Evolutionary conservation across 208 protist genomes (phyloP), one percentile per base, ranked within the genome.

Genomic region (Naegleria gruberi): DNA sequence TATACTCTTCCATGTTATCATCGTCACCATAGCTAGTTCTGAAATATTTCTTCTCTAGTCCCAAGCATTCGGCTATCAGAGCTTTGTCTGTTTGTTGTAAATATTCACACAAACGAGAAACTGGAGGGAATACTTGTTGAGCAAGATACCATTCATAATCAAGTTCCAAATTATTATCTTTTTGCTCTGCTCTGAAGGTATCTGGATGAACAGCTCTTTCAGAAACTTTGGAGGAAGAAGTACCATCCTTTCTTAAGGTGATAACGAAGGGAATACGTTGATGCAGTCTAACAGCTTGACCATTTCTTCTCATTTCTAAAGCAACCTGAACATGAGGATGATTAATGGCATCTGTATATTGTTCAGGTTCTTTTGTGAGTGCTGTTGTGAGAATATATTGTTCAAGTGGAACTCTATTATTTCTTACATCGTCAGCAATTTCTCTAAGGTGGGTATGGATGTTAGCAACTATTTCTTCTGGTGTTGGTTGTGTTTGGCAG

Each of bases 311-410:
- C 91, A 96, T 93, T 4, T 86, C 30, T 46, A 93, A 44, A 4
- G 94, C 94, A 30, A 95, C 94, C 19, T 84, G 45, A 42, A 95
- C 96, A 89, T 99, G 98, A 10, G 98, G 98, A 91, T 97, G 98
- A 41, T 91, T 92, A 77, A 95, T 96, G 0, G 93, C 94, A 90
- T 98, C 96, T 19, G 94, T 90, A 92, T 99, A 99, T 41, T 97
- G 94, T 90, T 99, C 94, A 26, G 98, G 98, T 46, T 96, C 95
- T 93, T 99, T 99, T 26, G 97, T 98, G 17, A 99, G 93, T 45
- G 95, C 95, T 94, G 99, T 99, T 42, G 96, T 99, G 93, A 99
- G 99, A 47, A 99, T 94, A 93, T 98, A 99, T 51, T 44, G 5
- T 30, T 51, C 43, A 30, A 86, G 8, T 30, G 40, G 17, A 51